A percentile compares a stretch with the other conserved stretches of the same genome.
phyloP scores from a whole-genome alignment of 352 stramenopile genomes.

The Phytopythium helicoides region DNA sequence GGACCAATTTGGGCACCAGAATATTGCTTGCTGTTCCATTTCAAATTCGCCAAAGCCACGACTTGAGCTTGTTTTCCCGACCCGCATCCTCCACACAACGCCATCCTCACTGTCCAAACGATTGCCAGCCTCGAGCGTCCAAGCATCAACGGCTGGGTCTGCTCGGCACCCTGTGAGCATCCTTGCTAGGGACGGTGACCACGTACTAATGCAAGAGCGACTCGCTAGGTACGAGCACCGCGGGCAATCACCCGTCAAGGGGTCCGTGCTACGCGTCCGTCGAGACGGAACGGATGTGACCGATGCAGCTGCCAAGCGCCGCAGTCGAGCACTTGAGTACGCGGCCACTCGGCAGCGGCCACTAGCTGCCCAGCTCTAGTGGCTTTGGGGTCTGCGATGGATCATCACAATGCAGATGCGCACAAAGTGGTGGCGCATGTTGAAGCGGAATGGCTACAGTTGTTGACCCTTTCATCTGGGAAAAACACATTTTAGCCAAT shows the following conservation, averaged over 20 bases:
- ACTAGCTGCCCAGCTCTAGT: not conserved
- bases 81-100: not conserved
- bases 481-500: not conserved
- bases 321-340: slow-evolving; percentile 32
- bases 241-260: slow-evolving; percentile 17
- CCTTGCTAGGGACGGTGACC: slow-evolving; percentile 39
- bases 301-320: slow-evolving; percentile 34
- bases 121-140: slow-evolving; percentile 7
- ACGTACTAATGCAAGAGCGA: slow-evolving; percentile 57
- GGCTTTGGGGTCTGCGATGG: not conserved
- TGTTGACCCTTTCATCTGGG: no score
- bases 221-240: slow-evolving; percentile 40
- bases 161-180: slow-evolving; percentile 33
- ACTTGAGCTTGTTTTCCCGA: slow-evolving; percentile 6
- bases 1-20: not conserved
- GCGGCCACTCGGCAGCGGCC: slow-evolving; percentile 5
- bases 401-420: not conserved
- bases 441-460: slow-evolving; percentile 4
- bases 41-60: slow-evolving; percentile 3
- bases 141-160: slow-evolving; percentile 4
- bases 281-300: slow-evolving; percentile 22
- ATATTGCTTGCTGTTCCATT: not conserved
- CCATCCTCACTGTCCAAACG: slow-evolving; percentile 8
- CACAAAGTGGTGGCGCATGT: no score
- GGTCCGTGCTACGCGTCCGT: slow-evolving; percentile 35